phyloP scores from a whole-genome alignment of 164 flowering plant species.

The Berberis vulgaris region DNA sequence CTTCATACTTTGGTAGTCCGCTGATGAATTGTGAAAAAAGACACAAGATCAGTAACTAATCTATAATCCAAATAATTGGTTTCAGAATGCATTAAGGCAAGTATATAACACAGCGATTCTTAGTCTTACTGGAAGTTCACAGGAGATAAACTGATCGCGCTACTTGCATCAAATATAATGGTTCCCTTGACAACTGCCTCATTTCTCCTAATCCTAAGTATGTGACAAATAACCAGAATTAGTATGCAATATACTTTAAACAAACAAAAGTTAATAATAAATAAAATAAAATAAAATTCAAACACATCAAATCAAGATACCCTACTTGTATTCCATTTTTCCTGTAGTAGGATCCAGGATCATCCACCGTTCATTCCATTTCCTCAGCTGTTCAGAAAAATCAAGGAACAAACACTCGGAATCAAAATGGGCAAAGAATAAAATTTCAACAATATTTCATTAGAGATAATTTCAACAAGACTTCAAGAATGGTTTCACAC shows the following conservation, averaged over 20 bases:
- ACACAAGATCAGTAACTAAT: neutral
- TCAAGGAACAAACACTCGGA: neutral
- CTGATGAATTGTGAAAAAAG: slow-evolving; percentile 36
- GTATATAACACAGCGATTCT: neutral
- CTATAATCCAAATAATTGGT: neutral
- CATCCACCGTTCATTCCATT: slow-evolving; percentile 99
- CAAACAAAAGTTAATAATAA: neutral
- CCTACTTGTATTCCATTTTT: slow-evolving; percentile 96
- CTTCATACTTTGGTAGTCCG: slow-evolving; percentile 94
- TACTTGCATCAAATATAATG: slow-evolving; percentile 68
- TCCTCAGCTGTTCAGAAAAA: slow-evolving; percentile 52
- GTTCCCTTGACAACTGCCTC: slow-evolving; percentile 77
- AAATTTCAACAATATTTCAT: too few relatives aligned
- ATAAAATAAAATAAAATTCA: too few relatives aligned
- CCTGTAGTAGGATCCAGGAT: slow-evolving; percentile 94
- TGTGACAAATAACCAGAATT: slow-evolving; percentile 6
- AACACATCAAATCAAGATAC: neutral
- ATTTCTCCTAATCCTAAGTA: slow-evolving; percentile 70
- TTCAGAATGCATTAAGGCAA: neutral
- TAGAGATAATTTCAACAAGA: too few relatives aligned
- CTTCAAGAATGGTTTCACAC: too few relatives aligned
- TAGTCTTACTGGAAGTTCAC: slow-evolving; percentile 86
- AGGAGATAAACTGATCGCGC: slow-evolving; percentile 82
- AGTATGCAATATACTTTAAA: neutral
- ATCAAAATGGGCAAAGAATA: too few relatives aligned